These are phyloP conservation scores for Solanum hybrid DNA, from an alignment of 305 asterid genomes.

Conservation along the genomic window DNA sequence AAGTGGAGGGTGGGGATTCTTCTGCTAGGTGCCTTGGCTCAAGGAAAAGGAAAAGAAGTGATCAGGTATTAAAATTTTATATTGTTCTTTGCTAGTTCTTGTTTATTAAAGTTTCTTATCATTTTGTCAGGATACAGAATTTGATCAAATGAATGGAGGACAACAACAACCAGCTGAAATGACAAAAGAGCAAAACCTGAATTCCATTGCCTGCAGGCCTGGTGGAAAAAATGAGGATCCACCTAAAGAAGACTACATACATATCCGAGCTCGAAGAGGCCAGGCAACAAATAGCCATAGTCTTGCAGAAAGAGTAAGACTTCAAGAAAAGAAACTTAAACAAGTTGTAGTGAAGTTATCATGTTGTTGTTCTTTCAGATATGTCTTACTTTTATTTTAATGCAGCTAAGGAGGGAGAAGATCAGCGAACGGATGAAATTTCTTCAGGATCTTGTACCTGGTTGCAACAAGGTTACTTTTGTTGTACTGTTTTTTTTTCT, in stretches of 20 bases:
- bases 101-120: not conserved
- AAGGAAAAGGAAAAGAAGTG: conserved; percentile 67
- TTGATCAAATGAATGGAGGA: conserved; percentile 35
- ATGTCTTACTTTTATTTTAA: conserved; percentile 1
- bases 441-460: conserved; percentile 99
- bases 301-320: conserved; percentile 40
- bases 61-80: conserved; percentile 29
- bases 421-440: conserved; percentile 97
- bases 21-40: conserved; percentile 41
- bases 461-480: conserved; percentile 79
- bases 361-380: not conserved
- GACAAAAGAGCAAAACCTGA: conserved; percentile 33
- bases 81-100: not conserved
- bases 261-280: conserved; percentile 83
- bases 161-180: conserved; percentile 24
- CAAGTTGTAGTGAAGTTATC: not conserved
- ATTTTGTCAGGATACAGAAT: conserved; percentile 30
- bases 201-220: conserved; percentile 28
- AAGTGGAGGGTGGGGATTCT: conserved; percentile 32
- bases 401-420: conserved; percentile 94
- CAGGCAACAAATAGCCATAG: conserved; percentile 64
- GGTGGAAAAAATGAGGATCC: conserved; percentile 56
- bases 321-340: not conserved
- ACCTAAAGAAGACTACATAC: conserved; percentile 79
- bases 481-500: not conserved